Base-by-base conservation (phyloP, 441 rosid species). In the Euphorbia schlechtendalii region DNA sequence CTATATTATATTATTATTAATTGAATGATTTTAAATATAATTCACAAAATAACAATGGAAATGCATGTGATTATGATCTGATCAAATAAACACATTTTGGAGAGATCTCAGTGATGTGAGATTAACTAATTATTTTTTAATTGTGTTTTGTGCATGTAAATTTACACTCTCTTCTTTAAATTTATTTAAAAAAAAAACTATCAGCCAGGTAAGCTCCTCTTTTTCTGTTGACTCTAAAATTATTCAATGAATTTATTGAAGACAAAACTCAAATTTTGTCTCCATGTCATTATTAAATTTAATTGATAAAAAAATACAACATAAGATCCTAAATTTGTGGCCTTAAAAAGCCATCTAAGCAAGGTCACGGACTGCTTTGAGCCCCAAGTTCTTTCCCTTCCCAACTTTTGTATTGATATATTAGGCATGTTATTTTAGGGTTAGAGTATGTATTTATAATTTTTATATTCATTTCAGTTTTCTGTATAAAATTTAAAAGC, bases 291-390 rank as follows among this genome's bases (percentile, higher is more conserved):
- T 1, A 3, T 54, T 68, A 64, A 52, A 69, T 57, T 45, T 45
- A 49, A 7, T 53, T 45, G n/a, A 1, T 40, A 2, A 32, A 32
- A 32, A 32, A 2, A 13, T 24, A 28, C 64, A 67, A 61, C 3
- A 32, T 32, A 28, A 7, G 18, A 41, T 59, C 76, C 64, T 56
- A 28, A 38, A 65, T 68, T 62, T 73, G 63, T 65, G 72, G 61
- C 71, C n/a, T 2, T 49, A 46, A n/a, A 56, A 64, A 53, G 63
- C 73, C 62, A 52, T 2, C 43, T 4, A 11, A 46, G 45, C 65
- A 34, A 67, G 17, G 68, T 80, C 83, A 80, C 81, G 81, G 79
- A 76, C 56, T 38, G n/a, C 73, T 56, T 18, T 63, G 65, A 68
- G 60, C 71, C 49, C 65, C 59, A 25, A 67, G 58, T 61, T 60